These are phyloP conservation scores for Mycena maculata DNA, from an alignment of 768 basidiomycete species.

Conservation along the genomic window DNA sequence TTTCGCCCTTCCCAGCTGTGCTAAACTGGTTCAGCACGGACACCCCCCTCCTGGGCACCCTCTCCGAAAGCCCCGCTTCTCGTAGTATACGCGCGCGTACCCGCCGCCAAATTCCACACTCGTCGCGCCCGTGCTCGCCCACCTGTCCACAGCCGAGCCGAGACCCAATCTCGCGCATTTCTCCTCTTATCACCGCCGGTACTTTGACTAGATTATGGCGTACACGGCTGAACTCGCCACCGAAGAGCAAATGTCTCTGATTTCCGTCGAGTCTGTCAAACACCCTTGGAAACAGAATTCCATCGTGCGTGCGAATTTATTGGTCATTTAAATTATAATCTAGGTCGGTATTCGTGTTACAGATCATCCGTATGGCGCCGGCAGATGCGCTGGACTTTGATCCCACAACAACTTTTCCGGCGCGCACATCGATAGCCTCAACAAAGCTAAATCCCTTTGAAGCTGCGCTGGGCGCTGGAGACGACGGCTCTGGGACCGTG, in stretches of 20 bases:
- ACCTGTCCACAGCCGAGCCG: slow-evolving; percentile 48
- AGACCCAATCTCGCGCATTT: slow-evolving; percentile 58
- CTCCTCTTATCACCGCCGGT: slow-evolving; percentile 61
- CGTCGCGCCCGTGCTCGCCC: slow-evolving; percentile 12
- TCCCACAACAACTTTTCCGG: slow-evolving; percentile 36
- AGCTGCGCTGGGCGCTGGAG: slow-evolving; percentile 51
- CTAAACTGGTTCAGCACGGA: background rate
- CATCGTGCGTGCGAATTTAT: slow-evolving; percentile 17
- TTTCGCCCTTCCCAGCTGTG: no score
- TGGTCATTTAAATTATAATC: background rate
- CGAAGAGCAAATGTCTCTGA: slow-evolving; percentile 14
- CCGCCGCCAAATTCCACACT: slow-evolving; percentile 28
- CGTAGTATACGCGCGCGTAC: no score
- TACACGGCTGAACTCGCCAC: slow-evolving; percentile 28
- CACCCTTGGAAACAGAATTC: slow-evolving; percentile 29
- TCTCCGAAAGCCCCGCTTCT: slow-evolving; percentile 12
- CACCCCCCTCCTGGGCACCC: slow-evolving; percentile 6
- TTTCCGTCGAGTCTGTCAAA: slow-evolving; percentile 20
- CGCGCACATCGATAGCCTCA: slow-evolving; percentile 43
- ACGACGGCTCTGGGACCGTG: slow-evolving; percentile 49
- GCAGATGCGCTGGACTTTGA: background rate
- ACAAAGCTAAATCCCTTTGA: slow-evolving; percentile 34
- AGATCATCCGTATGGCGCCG: slow-evolving; percentile 28
- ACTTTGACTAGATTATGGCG: slow-evolving; percentile 33
- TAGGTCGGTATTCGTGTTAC: background rate